These are phyloP conservation scores for Cucurbita maxima DNA, from an alignment of 306 rosid species.

Conservation along the genomic window DNA sequence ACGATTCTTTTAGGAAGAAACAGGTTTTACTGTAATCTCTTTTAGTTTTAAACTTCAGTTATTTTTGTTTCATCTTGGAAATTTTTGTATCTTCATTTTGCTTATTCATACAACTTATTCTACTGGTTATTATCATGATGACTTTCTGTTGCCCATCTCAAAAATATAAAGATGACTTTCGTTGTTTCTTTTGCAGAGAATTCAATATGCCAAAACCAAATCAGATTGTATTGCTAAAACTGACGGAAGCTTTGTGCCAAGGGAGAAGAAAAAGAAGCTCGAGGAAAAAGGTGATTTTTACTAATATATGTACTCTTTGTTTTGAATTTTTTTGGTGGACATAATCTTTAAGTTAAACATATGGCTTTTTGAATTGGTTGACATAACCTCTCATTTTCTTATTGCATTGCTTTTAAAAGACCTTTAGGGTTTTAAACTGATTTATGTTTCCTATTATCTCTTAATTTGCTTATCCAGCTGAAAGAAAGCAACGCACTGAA, in stretches of 20 bases:
- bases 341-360: not conserved
- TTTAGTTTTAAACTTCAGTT: not conserved
- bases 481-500: conserved; percentile 56
- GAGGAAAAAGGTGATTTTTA: conserved; percentile 77
- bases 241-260: conserved; percentile 87
- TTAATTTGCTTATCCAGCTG: conserved; percentile 38
- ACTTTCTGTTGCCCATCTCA: not conserved
- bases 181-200: conserved; percentile 40
- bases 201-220: conserved; percentile 83
- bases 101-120: not conserved
- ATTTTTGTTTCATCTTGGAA: not conserved
- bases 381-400: not conserved
- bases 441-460: not conserved
- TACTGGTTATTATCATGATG: not conserved
- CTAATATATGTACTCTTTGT: not conserved
- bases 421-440: not conserved
- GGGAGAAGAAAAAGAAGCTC: conserved; percentile 94
- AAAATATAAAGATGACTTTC: not conserved
- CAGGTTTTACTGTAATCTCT: not conserved
- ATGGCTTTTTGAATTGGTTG: not conserved
- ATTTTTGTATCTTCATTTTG: not conserved
- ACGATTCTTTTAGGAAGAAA: not conserved
- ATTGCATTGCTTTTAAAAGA: not conserved
- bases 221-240: conserved; percentile 96
- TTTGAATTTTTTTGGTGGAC: not conserved